Conservation (phyloP, 148 eudicot genomes). For the Arbutus unedo region DNA sequence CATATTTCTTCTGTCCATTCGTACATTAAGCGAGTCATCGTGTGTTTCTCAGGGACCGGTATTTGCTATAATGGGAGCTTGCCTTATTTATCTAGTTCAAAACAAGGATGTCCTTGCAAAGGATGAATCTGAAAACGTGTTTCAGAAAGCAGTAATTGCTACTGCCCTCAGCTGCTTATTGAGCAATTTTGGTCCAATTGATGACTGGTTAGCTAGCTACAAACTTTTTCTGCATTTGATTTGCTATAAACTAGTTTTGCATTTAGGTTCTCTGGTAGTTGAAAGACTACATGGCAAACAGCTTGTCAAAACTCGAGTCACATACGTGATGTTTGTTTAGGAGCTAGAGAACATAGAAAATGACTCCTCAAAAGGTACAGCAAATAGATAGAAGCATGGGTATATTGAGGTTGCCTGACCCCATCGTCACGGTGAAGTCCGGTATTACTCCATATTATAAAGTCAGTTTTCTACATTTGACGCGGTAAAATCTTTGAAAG, state of each 20-base stretch:
- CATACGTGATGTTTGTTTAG: too few relatives aligned
- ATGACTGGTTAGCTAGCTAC: slow-evolving; percentile 52
- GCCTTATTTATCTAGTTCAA: slow-evolving; percentile 69
- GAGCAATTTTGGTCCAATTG: slow-evolving; percentile 66
- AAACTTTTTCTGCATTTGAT: not conserved
- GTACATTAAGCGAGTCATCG: not conserved
- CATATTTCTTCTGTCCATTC: not conserved
- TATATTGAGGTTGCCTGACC: too few relatives aligned
- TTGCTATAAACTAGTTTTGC: not conserved
- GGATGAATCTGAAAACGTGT: slow-evolving; percentile 51
- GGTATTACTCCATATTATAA: too few relatives aligned
- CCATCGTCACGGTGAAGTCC: too few relatives aligned
- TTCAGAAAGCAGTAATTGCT: slow-evolving; percentile 58
- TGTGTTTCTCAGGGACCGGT: slow-evolving; percentile 56
- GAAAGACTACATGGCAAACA: not conserved
- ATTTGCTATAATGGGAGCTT: slow-evolving; percentile 78
- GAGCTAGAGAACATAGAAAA: too few relatives aligned
- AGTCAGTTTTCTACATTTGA: too few relatives aligned
- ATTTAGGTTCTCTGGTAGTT: not conserved
- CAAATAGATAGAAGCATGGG: not conserved
- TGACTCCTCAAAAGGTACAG: not conserved
- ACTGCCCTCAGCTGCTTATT: slow-evolving; percentile 54
- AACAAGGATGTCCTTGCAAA: slow-evolving; percentile 48
- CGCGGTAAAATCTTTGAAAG: not conserved
- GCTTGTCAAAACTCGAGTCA: not conserved